A percentile compares a stretch with the other conserved stretches of the same genome.
phyloP scores from a whole-genome alignment of 805 yeast genomes.

The Scheffersomyces amazonensis region DNA sequence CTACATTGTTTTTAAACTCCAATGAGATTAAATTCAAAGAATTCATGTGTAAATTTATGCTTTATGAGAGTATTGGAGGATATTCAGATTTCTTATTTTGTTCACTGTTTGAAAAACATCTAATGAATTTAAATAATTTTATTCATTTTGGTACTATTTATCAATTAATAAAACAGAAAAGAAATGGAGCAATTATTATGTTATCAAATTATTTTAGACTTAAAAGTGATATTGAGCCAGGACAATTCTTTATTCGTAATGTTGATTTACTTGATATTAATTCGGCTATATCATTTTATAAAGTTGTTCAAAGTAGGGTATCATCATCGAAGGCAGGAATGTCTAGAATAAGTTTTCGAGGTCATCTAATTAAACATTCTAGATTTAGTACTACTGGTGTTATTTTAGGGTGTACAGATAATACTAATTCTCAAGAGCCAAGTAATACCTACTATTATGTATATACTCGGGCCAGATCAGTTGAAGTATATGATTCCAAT shows the following conservation, averaged over 20 bases:
- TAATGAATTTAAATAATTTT: conserved; percentile 9
- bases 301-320: not conserved
- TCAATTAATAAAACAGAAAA: conserved; percentile 3
- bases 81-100: conserved; percentile 6
- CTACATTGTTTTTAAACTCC: not conserved
- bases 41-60: conserved; percentile 8
- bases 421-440: not conserved
- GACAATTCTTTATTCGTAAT: not conserved
- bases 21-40: conserved; percentile 10
- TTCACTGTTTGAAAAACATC: conserved; percentile 7
- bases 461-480: conserved; percentile 10
- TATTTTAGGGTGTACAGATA: conserved; percentile 7
- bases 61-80: conserved; percentile 5
- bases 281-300: conserved; percentile 4
- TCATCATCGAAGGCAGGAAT: not conserved
- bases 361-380: conserved; percentile 1
- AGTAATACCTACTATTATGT: conserved; percentile 10
- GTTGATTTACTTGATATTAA: conserved; percentile 6
- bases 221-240: not conserved
- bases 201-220: conserved; percentile 2
- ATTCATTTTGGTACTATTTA: conserved; percentile 12
- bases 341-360: not conserved
- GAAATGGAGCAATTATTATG: not conserved
- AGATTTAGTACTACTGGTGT: conserved; percentile 8
- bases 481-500: conserved; percentile 10